Base-by-base conservation (phyloP, 345 rosid genomes). In the Eucalyptus microcorys region DNA sequence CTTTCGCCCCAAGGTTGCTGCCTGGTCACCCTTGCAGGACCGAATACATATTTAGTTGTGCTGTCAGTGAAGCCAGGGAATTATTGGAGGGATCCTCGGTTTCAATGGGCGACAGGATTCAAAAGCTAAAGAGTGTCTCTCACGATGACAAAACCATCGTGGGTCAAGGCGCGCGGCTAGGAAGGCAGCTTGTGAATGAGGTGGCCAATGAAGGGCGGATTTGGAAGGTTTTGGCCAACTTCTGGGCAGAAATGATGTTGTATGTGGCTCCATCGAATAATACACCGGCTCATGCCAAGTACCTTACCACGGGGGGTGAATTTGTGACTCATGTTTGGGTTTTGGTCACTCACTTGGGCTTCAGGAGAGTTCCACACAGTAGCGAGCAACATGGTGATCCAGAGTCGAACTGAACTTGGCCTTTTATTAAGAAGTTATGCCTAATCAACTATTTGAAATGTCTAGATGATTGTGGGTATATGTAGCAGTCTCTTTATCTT, bases 121-220 rank as follows among this genome's bases (percentile, higher is more conserved):
- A 22, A 15, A 37, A 4, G 43, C 87, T 86, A 7, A 8, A 52
- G 14, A 7, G 7, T 26, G 0, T 86, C 57, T 0, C 1, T 7
- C n/a, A 11, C 3, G 0, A 57, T 1, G 7, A 57, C 2, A 7
- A 57, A 57, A 57, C 66, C 7, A 57, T 26, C 14, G 10, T 57
- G 66, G 66, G 7, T 11, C n/a, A 1, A 59, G 66, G 66, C 15
- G 4, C 1, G 6, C 7, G 32, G 66, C 66, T 59, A 11, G 66
- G 66, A 26, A 5, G 0, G n/a, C 15, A 59, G n/a, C 32, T 59
- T 59, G n/a, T 59, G 66, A 5, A 59, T 26, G n/a, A 0, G 2
- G n/a, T 24, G 5, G 64, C 7, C 3, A 1, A 5, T 26, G 7
- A 5, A 5, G 64, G 1, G n/a, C 64, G 2, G 1, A 59, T 59